Evolutionary conservation across 1,284 basidiomycete genomes (phyloP).

Genomic region (Ceratobasidium sp.): DNA sequence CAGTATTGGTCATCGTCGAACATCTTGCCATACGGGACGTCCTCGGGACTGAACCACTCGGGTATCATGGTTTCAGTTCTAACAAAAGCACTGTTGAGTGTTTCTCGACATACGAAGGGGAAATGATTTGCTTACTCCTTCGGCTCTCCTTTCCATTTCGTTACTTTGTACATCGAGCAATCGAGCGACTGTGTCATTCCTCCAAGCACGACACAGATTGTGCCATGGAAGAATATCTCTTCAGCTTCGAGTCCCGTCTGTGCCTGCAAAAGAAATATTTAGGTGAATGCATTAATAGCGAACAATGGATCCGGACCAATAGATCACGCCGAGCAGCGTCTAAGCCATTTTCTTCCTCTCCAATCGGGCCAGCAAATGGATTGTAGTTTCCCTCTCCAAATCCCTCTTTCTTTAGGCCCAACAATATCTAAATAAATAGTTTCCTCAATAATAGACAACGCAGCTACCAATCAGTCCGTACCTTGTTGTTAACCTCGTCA

Average conservation of each 20-base stretch:
- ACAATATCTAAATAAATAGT: conserved; percentile 8
- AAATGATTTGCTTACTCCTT: conserved; percentile 24
- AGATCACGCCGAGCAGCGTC: conserved; percentile 25
- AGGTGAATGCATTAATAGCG: background rate
- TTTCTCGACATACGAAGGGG: too few species aligned
- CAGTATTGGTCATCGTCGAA: conserved; percentile 37
- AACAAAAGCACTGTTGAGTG: too few species aligned
- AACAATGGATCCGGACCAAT: conserved; percentile 4
- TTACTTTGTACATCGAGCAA: conserved; percentile 40
- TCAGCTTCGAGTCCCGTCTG: conserved; percentile 37
- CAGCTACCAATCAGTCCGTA: background rate
- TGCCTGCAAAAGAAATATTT: conserved; percentile 2
- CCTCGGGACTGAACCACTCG: conserved; percentile 33
- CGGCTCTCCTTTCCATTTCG: conserved; percentile 31
- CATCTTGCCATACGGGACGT: conserved; percentile 35
- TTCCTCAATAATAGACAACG: background rate
- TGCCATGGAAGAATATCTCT: conserved; percentile 27
- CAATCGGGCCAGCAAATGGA: conserved; percentile 35
- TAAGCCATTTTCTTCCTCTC: conserved; percentile 12
- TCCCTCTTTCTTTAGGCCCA: conserved; percentile 35
- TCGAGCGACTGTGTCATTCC: conserved; percentile 11
- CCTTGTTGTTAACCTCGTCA: conserved; percentile 30
- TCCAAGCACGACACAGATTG: conserved; percentile 15
- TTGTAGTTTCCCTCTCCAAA: conserved; percentile 38
- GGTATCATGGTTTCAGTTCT: conserved; percentile 34